These are phyloP conservation scores for Colletotrichum tofieldiae DNA, from an alignment of 2,329 filamentous ascomycete genomes.

Conservation along the genomic window DNA sequence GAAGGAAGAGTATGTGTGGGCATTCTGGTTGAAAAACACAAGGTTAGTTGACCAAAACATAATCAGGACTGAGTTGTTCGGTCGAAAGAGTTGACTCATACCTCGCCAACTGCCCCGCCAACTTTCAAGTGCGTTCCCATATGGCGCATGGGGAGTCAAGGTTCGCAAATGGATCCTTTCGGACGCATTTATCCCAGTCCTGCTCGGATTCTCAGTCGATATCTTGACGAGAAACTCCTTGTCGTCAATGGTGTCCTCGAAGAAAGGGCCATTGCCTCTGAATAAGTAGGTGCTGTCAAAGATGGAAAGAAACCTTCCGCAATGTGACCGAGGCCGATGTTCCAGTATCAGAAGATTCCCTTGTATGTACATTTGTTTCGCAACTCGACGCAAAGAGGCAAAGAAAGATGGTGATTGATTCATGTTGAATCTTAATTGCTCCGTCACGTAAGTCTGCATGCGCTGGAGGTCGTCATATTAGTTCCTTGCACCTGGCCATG, in stretches of 20 bases:
- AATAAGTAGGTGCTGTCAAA: conserved; percentile 41
- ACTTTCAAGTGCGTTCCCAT: neutral
- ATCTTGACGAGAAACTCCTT: neutral
- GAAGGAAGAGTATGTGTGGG: conserved; percentile 37
- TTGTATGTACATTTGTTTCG: conserved; percentile 45
- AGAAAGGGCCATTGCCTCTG: conserved; percentile 39
- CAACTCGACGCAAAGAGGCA: conserved; percentile 30
- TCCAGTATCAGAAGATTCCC: conserved; percentile 47
- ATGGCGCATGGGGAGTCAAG: neutral
- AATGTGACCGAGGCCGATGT: conserved; percentile 36
- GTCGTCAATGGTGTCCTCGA: neutral
- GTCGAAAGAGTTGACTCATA: neutral
- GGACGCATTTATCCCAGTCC: neutral
- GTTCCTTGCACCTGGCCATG: conserved; percentile 43
- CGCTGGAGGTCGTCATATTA: conserved; percentile 48
- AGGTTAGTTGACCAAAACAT: too few species aligned
- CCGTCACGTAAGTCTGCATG: conserved; percentile 47
- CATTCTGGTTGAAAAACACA: neutral
- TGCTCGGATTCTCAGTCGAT: neutral
- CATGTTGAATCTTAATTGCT: conserved; percentile 44
- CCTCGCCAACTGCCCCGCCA: neutral
- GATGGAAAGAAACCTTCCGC: conserved; percentile 35
- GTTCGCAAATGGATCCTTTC: neutral
- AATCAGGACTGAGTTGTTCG: neutral
- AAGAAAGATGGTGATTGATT: conserved; percentile 12